Base-by-base conservation (phyloP, 805 yeast genomes). In the Myxozyma neglecta region DNA sequence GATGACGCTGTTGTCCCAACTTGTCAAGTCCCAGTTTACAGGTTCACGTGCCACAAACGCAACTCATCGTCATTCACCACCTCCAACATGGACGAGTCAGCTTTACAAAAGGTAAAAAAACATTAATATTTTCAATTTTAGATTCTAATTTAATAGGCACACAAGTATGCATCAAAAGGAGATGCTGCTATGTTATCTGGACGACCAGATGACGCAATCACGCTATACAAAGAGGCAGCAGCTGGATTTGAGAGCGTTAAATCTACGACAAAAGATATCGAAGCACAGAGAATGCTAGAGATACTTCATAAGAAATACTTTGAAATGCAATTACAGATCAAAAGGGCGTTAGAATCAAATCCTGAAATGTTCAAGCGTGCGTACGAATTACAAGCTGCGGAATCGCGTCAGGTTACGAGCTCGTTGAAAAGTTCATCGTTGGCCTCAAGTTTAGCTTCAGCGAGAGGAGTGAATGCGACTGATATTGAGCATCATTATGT, bases 391-490 rank as follows among this genome's bases (percentile, higher is more conserved):
- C 34, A 43, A 13, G 53, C 50, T 29, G 34, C 40, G 2, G 53
- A 39, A 35, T 51, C 24, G 8, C 51, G 48, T 18, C 58, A 32
- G 7, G 42, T 32, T 7, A 48, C 47, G 36, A 42, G 39, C 45
- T 29, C 45, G 14, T 40, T 16, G 24, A 45, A 44, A 50, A 39
- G 14, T 45, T 37, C 48, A 6, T 18, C 51, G 32, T 47, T 61
- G n/a, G 56, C 63, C 6, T 36, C 43, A 32, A 57, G 60, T 18
- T 49, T 71, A 45, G 73, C 74, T 9, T 65, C 71, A 10, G 73
- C 74, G 1, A 47, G 72, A 51, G 73, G 72, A 8, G 65, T 69
- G n/a, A 64, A 61, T 1, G 48, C 18, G 8, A 20, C 32, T 44
- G 60, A 49, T n/a, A 53, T 59, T 20, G 60, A 60, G 11, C 61